These are phyloP conservation scores for Tubosaeta sp. DNA, from an alignment of 768 basidiomycete species.

Conservation along the genomic window DNA sequence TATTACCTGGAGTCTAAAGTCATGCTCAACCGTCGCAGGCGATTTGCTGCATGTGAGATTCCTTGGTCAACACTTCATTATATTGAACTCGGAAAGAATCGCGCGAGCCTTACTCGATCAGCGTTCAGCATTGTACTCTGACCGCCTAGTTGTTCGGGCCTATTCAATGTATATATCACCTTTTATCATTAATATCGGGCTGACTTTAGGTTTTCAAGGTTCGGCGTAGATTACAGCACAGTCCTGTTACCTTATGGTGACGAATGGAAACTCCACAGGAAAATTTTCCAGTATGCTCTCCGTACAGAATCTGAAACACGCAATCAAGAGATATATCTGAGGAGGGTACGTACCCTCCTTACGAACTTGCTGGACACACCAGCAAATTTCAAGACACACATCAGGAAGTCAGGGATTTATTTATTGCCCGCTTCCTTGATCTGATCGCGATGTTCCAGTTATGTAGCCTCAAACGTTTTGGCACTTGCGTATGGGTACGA, in stretches of 20 bases:
- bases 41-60: not conserved
- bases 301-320: slow-evolving; percentile 10
- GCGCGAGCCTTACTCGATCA: slow-evolving; percentile 26
- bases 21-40: not conserved
- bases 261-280: slow-evolving; percentile 30
- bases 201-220: not conserved
- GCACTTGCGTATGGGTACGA: not conserved
- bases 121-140: slow-evolving; percentile 26
- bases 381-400: not conserved
- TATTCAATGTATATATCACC: not conserved
- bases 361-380: not conserved
- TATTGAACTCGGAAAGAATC: slow-evolving; percentile 27
- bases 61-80: slow-evolving; percentile 19
- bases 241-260: slow-evolving; percentile 20
- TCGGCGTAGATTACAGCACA: not conserved
- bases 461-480: not conserved
- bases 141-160: slow-evolving; percentile 9
- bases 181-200: not conserved
- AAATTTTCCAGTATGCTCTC: slow-evolving; percentile 27
- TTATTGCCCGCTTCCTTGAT: not conserved
- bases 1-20: not conserved
- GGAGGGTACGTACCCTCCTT: not conserved
- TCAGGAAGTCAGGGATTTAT: not conserved
- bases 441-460: not conserved
- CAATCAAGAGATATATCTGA: not conserved